A percentile compares a stretch with the other conserved stretches of the same genome.
phyloP scores from a whole-genome alignment of 1,284 basidiomycete genomes.

The Ceratobasidium sp. region DNA sequence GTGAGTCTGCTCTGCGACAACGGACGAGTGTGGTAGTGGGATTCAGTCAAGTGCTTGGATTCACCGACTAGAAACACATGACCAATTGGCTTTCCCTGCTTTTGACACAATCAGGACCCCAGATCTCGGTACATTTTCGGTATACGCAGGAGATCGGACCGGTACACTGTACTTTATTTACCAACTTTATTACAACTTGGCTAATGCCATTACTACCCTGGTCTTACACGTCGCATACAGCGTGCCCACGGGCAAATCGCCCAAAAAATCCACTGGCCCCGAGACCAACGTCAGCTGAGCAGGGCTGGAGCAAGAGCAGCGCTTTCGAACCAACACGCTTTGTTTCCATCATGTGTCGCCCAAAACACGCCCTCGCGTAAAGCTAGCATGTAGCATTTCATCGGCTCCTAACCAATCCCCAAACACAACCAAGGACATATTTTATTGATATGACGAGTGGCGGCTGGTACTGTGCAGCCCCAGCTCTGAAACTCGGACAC shows the following conservation, averaged over 20 bases:
- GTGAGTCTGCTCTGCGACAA: constrained; percentile 7
- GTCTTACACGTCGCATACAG: constrained; percentile 8
- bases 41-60: constrained; percentile 14
- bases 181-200: constrained; percentile 1
- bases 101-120: constrained; percentile 25
- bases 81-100: constrained; percentile 36
- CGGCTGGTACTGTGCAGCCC: constrained; percentile 7
- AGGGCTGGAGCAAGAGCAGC: not conserved
- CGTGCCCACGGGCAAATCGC: constrained; percentile 9
- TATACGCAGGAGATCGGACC: constrained; percentile 9
- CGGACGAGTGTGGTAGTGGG: not conserved
- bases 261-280: constrained; percentile 6
- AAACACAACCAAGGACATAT: not conserved
- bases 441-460: not conserved
- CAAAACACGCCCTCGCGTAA: not conserved
- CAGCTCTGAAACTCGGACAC: constrained; percentile 11
- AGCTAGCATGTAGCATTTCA: not conserved
- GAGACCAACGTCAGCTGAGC: constrained; percentile 14
- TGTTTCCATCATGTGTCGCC: not conserved
- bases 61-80: constrained; percentile 23
- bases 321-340: not conserved
- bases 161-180: not conserved
- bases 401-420: not conserved
- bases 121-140: constrained; percentile 30
- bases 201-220: not conserved